Percentiles rank a stretch among this genome's conserved stretches.
These are phyloP conservation scores for Phytophthora rubi DNA, from an alignment of 352 stramenopile genomes.

Conservation along the genomic window DNA sequence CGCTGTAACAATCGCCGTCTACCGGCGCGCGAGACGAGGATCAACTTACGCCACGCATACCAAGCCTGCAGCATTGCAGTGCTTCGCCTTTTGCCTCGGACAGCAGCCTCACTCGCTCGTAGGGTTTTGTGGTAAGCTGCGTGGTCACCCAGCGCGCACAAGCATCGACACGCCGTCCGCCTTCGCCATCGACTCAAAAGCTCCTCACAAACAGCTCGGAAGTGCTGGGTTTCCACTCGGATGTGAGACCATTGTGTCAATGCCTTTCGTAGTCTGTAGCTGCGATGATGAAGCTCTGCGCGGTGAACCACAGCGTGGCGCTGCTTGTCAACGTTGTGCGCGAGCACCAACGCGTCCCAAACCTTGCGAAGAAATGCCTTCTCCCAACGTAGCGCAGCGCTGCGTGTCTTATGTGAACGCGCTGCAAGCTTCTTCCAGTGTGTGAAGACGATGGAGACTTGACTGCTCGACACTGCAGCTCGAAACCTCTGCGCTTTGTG, in stretches of 20 bases:
- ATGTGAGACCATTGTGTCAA: slow-evolving; percentile 28
- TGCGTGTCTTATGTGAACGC: slow-evolving; percentile 12
- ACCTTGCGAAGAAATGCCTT: slow-evolving; percentile 29
- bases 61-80: slow-evolving; percentile 29
- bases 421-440: slow-evolving; percentile 31
- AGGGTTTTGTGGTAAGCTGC: slow-evolving; percentile 12
- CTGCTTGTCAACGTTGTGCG: slow-evolving; percentile 11
- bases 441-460: slow-evolving; percentile 24
- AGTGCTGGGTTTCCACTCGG: slow-evolving; percentile 16
- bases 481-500: slow-evolving; percentile 37
- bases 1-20: slow-evolving; percentile 29
- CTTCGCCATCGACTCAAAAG: slow-evolving; percentile 47
- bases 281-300: slow-evolving; percentile 23
- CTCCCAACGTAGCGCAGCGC: slow-evolving; percentile 24
- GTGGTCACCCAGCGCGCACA: slow-evolving; percentile 25
- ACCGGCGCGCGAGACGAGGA: slow-evolving; percentile 33
- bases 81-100: slow-evolving; percentile 13
- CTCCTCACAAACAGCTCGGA: slow-evolving; percentile 29
- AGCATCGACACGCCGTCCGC: slow-evolving; percentile 48
- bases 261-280: slow-evolving; percentile 1
- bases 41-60: slow-evolving; percentile 49
- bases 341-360: slow-evolving; percentile 33
- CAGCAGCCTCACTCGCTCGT: slow-evolving; percentile 2
- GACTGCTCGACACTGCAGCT: slow-evolving; percentile 15
- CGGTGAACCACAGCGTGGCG: neutral